These are phyloP conservation scores for Cladosporium cucumerinum DNA, from an alignment of 2,329 filamentous ascomycete species.

Conservation along the genomic window DNA sequence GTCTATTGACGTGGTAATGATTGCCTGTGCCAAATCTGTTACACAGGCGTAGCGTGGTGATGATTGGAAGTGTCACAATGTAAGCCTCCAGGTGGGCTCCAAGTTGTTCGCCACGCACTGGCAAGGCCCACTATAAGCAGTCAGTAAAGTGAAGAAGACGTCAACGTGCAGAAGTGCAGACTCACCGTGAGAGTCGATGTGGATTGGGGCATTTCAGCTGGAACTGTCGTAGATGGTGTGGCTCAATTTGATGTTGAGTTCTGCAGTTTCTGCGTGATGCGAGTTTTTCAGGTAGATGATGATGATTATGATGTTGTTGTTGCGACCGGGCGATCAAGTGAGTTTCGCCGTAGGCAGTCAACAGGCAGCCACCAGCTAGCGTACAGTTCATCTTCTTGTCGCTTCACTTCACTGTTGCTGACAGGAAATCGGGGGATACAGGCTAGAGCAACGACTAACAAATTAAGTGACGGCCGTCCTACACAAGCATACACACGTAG, in stretches of 20 bases:
- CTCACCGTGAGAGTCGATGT: neutral
- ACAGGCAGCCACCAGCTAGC: neutral
- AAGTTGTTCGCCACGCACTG: neutral
- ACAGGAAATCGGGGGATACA: no score
- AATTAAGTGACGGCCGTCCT: no score
- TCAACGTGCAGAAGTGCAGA: neutral
- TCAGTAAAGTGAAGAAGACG: neutral
- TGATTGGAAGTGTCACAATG: neutral
- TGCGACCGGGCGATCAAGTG: neutral
- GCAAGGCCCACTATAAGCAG: neutral
- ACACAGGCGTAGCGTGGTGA: constrained; percentile 9
- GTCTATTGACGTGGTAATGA: neutral
- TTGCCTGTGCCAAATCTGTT: constrained; percentile 2
- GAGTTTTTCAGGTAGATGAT: no score
- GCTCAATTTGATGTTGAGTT: no score
- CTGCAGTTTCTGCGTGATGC: no score
- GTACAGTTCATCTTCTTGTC: neutral
- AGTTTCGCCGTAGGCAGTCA: neutral
- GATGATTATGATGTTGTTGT: neutral
- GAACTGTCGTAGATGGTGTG: neutral
- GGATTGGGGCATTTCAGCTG: neutral
- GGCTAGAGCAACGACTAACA: no score
- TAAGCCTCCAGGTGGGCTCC: neutral
- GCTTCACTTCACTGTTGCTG: neutral
- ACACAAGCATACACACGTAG: neutral